Base-by-base conservation (phyloP, 768 basidiomycete genomes). In the Boletales sp. region DNA sequence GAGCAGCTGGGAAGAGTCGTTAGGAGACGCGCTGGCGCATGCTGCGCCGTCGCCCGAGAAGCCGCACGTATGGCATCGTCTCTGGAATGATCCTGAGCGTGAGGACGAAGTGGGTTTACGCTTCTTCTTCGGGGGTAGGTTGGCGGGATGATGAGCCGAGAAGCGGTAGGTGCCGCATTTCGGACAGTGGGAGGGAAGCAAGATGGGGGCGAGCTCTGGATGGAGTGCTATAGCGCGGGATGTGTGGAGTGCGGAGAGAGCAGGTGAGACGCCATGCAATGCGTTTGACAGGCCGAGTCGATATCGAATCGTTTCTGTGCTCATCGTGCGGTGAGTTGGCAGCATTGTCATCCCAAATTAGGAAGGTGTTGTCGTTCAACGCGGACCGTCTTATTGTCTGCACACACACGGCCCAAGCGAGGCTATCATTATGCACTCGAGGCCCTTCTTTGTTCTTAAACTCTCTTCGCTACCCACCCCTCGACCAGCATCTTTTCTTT, bases 241-340 rank as follows among this genome's bases (percentile, higher is more conserved):
- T 0, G 75, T 65, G 61, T 89, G 86, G 27, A 85, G 70, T 35
- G 87, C 85, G 13, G 87, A 78, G 42, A 90, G 77, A 31, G 72
- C 42, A 9, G 83, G 75, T 3, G 84, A 82, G 34, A 78, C 56
- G 4, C 77, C 53, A 24, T 79, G 71, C 46, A 88, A 66, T 15
- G 70, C 61, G 54, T 67, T 72, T 14, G 85, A 73, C 15, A 87
- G 60, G 12, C 74, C 66, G 36, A 73, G 66, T 52, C 75, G 74
- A 54, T 80, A 81, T 56, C 70, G 75, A 46, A 65, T 45, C 2
- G 80, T 50, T 27, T 36, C 34, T 19, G 35, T 10, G 34, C 27
- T 43, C 41, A 24, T 35, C 11, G 40, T 14, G 5, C n/a, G 21
- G 14, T 17, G 15, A 14, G 13, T 35, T 8, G 49, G 11, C 32